These are phyloP conservation scores for Diaporthe citri DNA, from an alignment of 2,329 filamentous ascomycete species.

Conservation along the genomic window DNA sequence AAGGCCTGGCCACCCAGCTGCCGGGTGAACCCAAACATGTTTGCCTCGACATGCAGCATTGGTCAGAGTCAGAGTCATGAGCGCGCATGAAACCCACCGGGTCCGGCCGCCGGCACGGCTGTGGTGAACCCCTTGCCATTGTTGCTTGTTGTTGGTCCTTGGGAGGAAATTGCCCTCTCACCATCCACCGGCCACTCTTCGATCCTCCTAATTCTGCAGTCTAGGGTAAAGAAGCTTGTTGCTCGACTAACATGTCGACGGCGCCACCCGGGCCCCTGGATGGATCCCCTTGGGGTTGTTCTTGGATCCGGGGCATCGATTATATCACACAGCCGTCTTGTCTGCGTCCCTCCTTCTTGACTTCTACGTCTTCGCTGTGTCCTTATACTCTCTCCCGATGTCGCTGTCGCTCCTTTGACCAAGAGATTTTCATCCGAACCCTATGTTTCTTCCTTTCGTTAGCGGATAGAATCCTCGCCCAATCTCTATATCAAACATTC, in stretches of 20 bases:
- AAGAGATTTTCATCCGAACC: background rate
- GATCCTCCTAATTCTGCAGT: background rate
- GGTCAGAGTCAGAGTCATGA: conserved; percentile 1
- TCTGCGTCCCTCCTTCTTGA: background rate
- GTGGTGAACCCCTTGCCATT: conserved; percentile 1
- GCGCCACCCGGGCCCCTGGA: conserved; percentile 15
- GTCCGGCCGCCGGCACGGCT: conserved; percentile 9
- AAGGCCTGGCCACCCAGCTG: background rate
- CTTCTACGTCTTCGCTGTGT: background rate
- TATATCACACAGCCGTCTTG: conserved; percentile 1
- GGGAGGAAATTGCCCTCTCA: conserved; percentile 25
- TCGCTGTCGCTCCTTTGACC: conserved; percentile 20
- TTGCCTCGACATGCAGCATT: background rate
- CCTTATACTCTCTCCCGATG: background rate
- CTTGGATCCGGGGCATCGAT: background rate
- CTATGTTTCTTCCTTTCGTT: conserved; percentile 2
- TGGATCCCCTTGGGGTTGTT: background rate
- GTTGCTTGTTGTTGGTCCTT: background rate
- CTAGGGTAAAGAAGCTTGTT: conserved; percentile 8
- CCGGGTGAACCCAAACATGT: conserved; percentile 17
- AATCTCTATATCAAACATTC: background rate
- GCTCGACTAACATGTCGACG: background rate
- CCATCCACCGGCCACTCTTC: background rate
- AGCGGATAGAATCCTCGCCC: conserved; percentile 4
- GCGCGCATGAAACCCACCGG: background rate